Base-by-base conservation (phyloP, 129 eudicot species). In the Escallonia herrerae region DNA sequence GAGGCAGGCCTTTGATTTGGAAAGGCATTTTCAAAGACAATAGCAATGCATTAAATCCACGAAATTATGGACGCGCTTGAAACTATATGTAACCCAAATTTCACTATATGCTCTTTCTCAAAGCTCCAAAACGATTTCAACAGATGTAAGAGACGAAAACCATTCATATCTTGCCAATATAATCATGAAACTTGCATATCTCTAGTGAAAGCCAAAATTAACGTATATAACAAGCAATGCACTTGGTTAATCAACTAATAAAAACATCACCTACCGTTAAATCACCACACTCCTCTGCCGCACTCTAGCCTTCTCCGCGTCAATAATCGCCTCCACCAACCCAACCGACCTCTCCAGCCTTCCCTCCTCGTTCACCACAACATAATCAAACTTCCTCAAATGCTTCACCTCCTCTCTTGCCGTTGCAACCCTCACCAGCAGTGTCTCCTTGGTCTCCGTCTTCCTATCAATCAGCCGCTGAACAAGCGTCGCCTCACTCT, bases 251-350 rank as follows among this genome's bases (percentile, higher is more conserved):
- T 22, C 33, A 22, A 22, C 33, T 1, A 22, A 22, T 22, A 22
- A 22, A 22, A 22, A 22, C 64, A 70, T 44, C 62, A 49, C 47
- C 12, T 50, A 51, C 56, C 40, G 60, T 67, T 76, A 89, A 64
- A 91, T 69, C 40, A 71, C 56, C 2, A 72, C 79, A 6, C 58
- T 85, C 78, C 80, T 82, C 43, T 78, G 90, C 56, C 11, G 45
- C 41, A 82, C 96, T 62, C 77, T 87, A 54, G 97, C 97, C 71
- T 86, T 88, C 80, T 93, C 96, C 0, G 98, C 95, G 71, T 93
- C 98, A 66, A 89, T 88, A 6, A 91, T 91, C 6, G 97, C 83
- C 62, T 83, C 96, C 55, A 91, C 66, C 67, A 66, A 56, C 75
- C 70, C 75, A 56, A 91, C 97, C 54, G 96, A 76, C 4, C 60